A percentile compares a stretch with the other conserved stretches of the same genome.
phyloP scores from a whole-genome alignment of 169 alveolate species.

The Cryptosporidium tyzzeri region DNA sequence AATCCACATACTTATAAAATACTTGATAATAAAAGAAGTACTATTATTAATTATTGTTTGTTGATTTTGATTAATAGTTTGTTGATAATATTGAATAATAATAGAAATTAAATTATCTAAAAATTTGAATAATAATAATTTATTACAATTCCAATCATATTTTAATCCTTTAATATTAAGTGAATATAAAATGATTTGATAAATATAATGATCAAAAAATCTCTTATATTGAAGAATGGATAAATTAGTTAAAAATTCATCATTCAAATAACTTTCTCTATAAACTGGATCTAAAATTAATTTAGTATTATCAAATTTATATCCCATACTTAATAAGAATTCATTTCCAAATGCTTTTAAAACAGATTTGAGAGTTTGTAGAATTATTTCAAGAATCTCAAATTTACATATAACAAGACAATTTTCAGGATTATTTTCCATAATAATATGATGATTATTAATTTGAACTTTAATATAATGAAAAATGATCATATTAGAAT shows the following conservation, averaged over 20 bases:
- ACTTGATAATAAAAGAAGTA: not conserved
- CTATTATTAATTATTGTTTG: too few species aligned
- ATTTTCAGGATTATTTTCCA: not conserved
- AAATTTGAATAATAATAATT: slow-evolving; percentile 24
- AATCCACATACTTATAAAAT: slow-evolving; percentile 32
- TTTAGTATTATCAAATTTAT: slow-evolving; percentile 46
- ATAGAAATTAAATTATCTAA: slow-evolving; percentile 16
- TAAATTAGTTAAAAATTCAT: not conserved
- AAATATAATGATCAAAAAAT: slow-evolving; percentile 12
- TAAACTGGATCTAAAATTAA: slow-evolving; percentile 12
- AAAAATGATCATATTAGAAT: not conserved
- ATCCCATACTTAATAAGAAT: slow-evolving; percentile 57
- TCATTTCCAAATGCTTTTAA: slow-evolving; percentile 53
- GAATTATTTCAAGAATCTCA: slow-evolving; percentile 15
- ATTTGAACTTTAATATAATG: not conserved
- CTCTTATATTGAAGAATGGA: not conserved
- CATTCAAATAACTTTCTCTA: slow-evolving; percentile 38
- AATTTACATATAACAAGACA: not conserved
- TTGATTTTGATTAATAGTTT: not conserved
- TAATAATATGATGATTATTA: not conserved
- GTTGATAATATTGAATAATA: not conserved
- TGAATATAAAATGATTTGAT: slow-evolving; percentile 22
- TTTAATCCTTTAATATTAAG: not conserved
- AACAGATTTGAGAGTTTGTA: not conserved
- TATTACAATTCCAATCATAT: slow-evolving; percentile 37